Percentiles rank a stretch among this genome's conserved stretches.
Conservation (phyloP, 176 grass and related monocot genomes). For the Eragrostis curvula region DNA sequence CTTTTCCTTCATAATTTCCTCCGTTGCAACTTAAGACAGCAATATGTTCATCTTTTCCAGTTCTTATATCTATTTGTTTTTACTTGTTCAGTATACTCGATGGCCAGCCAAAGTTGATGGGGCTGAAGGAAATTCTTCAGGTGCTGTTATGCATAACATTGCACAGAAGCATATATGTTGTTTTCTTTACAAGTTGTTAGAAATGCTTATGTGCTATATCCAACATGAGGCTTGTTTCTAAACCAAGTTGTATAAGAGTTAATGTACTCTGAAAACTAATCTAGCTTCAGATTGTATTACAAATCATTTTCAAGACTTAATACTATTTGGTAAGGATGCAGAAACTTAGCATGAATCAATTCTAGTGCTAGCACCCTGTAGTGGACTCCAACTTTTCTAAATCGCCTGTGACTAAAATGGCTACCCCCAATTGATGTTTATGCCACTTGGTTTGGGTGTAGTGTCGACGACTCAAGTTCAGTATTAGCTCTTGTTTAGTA, state of each 20-base stretch:
- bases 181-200: conserved; percentile 11
- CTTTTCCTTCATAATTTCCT: not conserved
- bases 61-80: conserved; percentile 54
- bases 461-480: not conserved
- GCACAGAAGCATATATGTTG: conserved; percentile 12
- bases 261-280: conserved; percentile 11
- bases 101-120: conserved; percentile 92
- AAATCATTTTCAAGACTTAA: conserved; percentile 6
- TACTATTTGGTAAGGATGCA: conserved; percentile 22
- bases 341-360: not conserved
- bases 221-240: not conserved
- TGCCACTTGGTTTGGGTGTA: conserved; percentile 5
- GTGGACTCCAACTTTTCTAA: not conserved
- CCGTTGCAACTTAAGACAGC: not conserved
- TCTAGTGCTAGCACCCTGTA: not conserved
- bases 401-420: not conserved
- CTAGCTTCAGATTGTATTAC: not conserved
- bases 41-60: conserved; percentile 1
- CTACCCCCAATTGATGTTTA: not conserved
- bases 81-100: conserved; percentile 83
- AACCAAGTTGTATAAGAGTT: not conserved
- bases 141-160: conserved; percentile 33
- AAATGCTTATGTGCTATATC: conserved; percentile 26
- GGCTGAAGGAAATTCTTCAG: conserved; percentile 96
- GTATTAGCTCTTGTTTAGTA: not conserved